A percentile compares a stretch with the other conserved stretches of the same genome.
Conservation (phyloP, 345 rosid species). For the Jatropha curcas region DNA sequence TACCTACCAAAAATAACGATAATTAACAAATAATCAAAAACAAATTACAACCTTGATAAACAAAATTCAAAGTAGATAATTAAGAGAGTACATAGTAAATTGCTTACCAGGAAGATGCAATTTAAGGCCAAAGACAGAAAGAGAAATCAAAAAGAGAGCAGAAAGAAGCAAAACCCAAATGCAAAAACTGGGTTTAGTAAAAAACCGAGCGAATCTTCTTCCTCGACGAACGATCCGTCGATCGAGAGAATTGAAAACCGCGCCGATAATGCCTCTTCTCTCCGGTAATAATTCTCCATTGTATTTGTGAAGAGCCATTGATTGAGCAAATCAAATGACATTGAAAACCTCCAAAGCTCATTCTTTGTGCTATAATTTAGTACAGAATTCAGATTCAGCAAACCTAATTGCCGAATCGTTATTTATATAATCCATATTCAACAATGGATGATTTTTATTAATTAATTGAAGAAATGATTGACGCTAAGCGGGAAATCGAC, state of each 20-base stretch:
- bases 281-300: constrained; percentile 42
- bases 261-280: constrained; percentile 40
- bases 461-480: too few species aligned
- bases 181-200: constrained; percentile 43
- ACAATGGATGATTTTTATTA: too few species aligned
- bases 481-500: too few species aligned
- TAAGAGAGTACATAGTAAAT: neutral
- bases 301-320: constrained; percentile 22
- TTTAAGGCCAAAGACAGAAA: constrained; percentile 51
- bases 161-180: constrained; percentile 46
- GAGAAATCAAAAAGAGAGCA: constrained; percentile 46
- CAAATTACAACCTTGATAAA: too few species aligned
- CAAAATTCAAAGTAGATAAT: neutral
- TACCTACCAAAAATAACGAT: constrained; percentile 1
- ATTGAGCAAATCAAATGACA: neutral
- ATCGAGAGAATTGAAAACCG: constrained; percentile 32
- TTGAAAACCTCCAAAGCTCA: neutral
- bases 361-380: neutral
- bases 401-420: too few species aligned
- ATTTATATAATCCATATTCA: too few species aligned
- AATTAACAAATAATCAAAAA: neutral
- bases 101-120: constrained; percentile 59
- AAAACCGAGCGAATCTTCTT: constrained; percentile 49
- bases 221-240: constrained; percentile 54
- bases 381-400: neutral